phyloP scores from a whole-genome alignment of 257 asterid genomes.

The Solanum lycopersicoides region DNA sequence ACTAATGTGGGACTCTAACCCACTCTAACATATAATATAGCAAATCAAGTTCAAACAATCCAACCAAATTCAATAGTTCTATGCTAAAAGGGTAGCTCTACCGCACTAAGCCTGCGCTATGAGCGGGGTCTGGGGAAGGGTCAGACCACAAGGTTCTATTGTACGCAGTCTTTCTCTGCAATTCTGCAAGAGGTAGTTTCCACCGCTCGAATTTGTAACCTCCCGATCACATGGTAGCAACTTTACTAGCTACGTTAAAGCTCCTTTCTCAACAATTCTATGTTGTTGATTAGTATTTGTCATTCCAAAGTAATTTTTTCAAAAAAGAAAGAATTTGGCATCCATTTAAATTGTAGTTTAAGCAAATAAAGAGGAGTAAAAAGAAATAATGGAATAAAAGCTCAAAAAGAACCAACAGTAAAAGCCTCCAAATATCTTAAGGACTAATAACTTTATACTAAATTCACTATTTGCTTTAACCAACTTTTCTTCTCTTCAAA shows the following conservation, averaged over 20 bases:
- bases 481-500: not conserved
- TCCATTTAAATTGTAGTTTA: not conserved
- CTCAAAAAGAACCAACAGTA: not conserved
- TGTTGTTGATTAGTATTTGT: not conserved
- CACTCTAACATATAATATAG: not conserved
- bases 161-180: not conserved
- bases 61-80: not conserved
- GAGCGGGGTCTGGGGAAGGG: not conserved
- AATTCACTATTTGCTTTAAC: not conserved
- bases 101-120: not conserved
- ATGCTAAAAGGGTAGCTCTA: not conserved
- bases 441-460: not conserved
- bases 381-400: not conserved
- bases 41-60: not conserved
- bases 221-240: not conserved
- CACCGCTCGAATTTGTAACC: not conserved
- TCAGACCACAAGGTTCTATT: not conserved
- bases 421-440: not conserved
- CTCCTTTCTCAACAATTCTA: not conserved
- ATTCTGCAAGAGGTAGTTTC: not conserved
- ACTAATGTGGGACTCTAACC: not conserved
- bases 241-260: not conserved
- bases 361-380: not conserved
- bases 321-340: not conserved
- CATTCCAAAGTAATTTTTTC: not conserved